Conservation (phyloP, 2,329 filamentous ascomycete genomes). For the Harringtonia aguacate region DNA sequence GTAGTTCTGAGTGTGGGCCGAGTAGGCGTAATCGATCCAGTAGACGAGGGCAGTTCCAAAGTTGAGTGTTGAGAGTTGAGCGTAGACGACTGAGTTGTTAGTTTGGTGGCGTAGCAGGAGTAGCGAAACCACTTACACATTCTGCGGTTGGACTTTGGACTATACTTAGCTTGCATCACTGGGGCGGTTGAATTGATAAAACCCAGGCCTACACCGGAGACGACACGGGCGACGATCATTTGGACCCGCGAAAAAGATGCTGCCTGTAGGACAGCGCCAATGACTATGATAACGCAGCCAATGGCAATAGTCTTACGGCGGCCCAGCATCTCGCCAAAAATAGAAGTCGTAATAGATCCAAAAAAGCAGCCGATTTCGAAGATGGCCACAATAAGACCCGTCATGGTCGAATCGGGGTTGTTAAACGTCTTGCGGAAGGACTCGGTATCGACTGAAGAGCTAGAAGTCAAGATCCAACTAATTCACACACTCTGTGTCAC, state of each 20-base stretch:
- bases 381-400: neutral
- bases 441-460: too few relatives aligned
- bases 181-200: slow-evolving; percentile 9
- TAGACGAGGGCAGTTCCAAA: neutral
- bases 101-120: too few relatives aligned
- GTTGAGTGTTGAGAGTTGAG: too few relatives aligned
- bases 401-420: too few relatives aligned
- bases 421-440: too few relatives aligned
- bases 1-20: too few relatives aligned
- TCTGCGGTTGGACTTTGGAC: slow-evolving; percentile 20
- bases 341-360: neutral
- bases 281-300: neutral
- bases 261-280: neutral
- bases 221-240: neutral
- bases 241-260: neutral
- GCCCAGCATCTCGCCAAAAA: neutral
- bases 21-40: slow-evolving; percentile 25
- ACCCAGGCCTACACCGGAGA: neutral
- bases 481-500: too few relatives aligned
- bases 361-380: neutral
- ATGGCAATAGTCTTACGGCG: neutral
- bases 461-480: too few relatives aligned
- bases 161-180: slow-evolving; percentile 26
- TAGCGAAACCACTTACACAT: too few relatives aligned
- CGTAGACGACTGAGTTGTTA: too few relatives aligned